These are phyloP conservation scores for Beauveria varroae DNA, from an alignment of 2,329 filamentous ascomycete species.

Conservation along the genomic window DNA sequence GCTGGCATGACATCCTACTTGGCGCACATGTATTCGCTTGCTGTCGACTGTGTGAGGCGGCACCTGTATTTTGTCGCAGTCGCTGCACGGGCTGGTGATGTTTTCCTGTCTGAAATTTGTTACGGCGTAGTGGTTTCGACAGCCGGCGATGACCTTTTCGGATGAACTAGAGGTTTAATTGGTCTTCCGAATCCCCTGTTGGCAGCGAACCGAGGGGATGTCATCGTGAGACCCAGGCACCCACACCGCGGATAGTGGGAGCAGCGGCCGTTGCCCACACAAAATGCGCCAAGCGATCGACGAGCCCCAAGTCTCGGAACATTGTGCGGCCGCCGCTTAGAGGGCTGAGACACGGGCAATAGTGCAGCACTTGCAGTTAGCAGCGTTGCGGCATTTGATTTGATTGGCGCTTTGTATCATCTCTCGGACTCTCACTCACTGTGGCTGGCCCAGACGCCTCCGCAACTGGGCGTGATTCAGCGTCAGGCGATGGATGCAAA, in stretches of 20 bases:
- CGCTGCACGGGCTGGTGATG: neutral
- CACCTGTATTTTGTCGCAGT: too few species aligned
- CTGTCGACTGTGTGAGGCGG: neutral
- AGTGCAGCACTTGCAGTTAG: neutral
- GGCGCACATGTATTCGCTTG: neutral
- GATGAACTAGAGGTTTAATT: too few species aligned
- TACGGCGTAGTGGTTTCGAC: neutral
- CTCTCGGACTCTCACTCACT: too few species aligned
- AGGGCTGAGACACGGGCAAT: slow-evolving; percentile 2
- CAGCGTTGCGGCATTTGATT: neutral
- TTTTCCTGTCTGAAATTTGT: neutral
- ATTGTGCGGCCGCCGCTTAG: neutral
- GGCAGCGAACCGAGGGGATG: neutral
- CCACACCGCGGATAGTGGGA: neutral
- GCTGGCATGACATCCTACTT: neutral
- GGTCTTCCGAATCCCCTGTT: neutral
- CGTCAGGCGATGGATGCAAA: neutral
- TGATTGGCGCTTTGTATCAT: neutral
- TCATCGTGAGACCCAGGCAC: neutral
- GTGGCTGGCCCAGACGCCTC: neutral
- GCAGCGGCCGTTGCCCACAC: neutral
- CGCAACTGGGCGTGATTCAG: slow-evolving; percentile 1
- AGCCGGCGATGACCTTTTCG: too few species aligned
- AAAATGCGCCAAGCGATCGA: neutral
- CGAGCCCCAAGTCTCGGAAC: neutral